Base-by-base conservation (phyloP, 2,329 filamentous ascomycete species). In the Ceratocystis colombiana region DNA sequence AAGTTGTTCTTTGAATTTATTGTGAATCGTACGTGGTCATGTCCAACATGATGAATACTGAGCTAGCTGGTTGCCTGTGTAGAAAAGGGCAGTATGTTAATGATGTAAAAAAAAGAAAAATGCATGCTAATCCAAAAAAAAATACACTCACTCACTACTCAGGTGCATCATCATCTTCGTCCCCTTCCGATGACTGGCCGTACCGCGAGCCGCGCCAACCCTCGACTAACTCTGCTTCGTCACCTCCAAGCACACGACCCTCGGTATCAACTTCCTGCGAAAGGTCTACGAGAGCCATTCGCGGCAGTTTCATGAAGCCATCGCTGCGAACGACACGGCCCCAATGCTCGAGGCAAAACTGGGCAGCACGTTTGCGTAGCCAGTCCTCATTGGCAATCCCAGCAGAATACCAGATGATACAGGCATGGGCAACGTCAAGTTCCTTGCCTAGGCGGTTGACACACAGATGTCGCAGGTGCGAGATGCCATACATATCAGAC, bases 401-500 rank as follows among this genome's bases (percentile, higher is more conserved):
- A 1, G 94, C 91, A 70, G 91, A 90, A 75, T 97, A 92, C 91
- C 95, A 99, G 66, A 96, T 92, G 71, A 95, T 88, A 70, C 94
- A 96, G 2, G 93, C 93, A 73, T 96, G 91, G 68, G 96, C 90
- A 48, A 97, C 88, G 73, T 97, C 93, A 2, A 99, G 83, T 73
- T 99, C 94, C 69, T 90, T 88, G 66, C 89, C 88, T 2, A 99
- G 82, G 7, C 94, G 85, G 73, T 96, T 93, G 65, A 97, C 89
- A 74, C 93, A 96, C 1, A 97, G 81, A 6, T 96, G 83, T 22
- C 93, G 88, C 28, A 99, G 84, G 70, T 94, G 90, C 1, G 92
- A 92, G 78, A 99, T 95, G 73, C 96, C 93, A 77, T 99, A 99
- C 61, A 97, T 89, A 74, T 97, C 96, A 55, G 91, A 91, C 89